A percentile compares a stretch with the other conserved stretches of the same genome.
Conservation (phyloP, 2,329 filamentous ascomycete genomes). For the Colletotrichum camelliae region DNA sequence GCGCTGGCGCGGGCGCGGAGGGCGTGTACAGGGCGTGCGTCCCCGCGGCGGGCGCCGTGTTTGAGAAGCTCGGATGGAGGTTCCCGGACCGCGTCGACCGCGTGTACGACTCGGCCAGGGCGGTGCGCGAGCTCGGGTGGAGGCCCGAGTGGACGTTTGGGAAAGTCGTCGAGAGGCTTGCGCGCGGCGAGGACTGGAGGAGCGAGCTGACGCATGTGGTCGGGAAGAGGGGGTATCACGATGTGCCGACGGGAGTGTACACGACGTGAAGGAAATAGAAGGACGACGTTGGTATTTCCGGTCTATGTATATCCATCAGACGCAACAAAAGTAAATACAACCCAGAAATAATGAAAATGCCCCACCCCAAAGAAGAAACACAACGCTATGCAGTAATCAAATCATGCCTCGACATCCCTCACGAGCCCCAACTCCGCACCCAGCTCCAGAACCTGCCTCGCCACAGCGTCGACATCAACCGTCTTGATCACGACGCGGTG, state of each 20-base stretch:
- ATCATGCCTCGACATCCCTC: not conserved
- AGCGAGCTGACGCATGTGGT: constrained; percentile 44
- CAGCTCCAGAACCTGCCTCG: constrained; percentile 55
- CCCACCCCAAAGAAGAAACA: not conserved
- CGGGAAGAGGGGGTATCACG: constrained; percentile 51
- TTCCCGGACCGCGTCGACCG: constrained; percentile 44
- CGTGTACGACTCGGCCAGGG: constrained; percentile 49
- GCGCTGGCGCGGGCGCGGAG: constrained; percentile 29
- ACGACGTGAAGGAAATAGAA: constrained; percentile 32
- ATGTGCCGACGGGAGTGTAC: constrained; percentile 46
- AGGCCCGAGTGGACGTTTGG: constrained; percentile 45
- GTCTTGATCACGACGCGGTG: constrained; percentile 75
- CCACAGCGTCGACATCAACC: constrained; percentile 65
- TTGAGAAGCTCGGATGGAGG: constrained; percentile 38
- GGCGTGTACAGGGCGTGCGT: constrained; percentile 31
- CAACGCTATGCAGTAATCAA: not conserved
- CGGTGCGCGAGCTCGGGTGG: constrained; percentile 48
- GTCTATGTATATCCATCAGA: not conserved
- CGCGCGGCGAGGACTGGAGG: constrained; percentile 38
- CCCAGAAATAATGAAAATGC: not conserved
- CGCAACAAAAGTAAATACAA: not conserved
- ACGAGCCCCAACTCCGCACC: constrained; percentile 40
- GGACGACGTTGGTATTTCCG: constrained; percentile 4
- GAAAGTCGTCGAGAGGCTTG: constrained; percentile 37
- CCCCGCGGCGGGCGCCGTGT: constrained; percentile 33